A percentile compares a stretch with the other conserved stretches of the same genome.
Conservation (phyloP, 306 rosid species). For the Quercus gilva region DNA sequence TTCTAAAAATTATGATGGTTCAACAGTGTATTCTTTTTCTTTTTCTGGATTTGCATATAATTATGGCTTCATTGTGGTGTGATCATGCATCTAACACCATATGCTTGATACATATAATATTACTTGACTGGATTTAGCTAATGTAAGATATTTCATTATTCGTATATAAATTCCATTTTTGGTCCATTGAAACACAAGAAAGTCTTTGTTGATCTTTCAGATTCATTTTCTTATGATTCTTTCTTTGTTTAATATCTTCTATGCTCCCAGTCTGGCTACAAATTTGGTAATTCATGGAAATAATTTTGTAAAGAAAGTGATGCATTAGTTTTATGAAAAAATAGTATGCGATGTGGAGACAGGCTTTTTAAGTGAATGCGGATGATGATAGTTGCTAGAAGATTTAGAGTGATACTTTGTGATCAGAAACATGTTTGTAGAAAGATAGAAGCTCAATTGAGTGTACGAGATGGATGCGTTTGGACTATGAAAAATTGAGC, state of each 20-base stretch:
- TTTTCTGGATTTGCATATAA: background rate
- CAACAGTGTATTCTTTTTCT: background rate
- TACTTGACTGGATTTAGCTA: background rate
- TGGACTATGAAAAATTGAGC: background rate
- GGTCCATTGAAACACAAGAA: background rate
- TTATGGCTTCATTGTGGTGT: background rate
- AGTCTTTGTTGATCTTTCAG: background rate
- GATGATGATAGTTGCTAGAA: background rate
- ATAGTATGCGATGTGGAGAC: background rate
- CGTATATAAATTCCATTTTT: background rate
- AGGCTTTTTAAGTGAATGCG: background rate
- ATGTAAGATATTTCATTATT: background rate
- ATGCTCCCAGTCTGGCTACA: background rate
- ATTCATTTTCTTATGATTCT: background rate
- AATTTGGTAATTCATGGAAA: background rate
- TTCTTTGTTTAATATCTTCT: background rate
- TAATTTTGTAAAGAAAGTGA: background rate
- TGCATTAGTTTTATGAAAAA: background rate
- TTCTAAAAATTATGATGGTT: background rate
- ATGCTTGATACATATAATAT: background rate
- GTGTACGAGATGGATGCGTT: background rate
- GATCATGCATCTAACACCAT: background rate
- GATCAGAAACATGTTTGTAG: background rate
- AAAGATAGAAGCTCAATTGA: background rate
- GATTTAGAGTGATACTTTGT: background rate